Conservation (phyloP, 169 alveolate genomes). For the Toxoplasma gondii region DNA sequence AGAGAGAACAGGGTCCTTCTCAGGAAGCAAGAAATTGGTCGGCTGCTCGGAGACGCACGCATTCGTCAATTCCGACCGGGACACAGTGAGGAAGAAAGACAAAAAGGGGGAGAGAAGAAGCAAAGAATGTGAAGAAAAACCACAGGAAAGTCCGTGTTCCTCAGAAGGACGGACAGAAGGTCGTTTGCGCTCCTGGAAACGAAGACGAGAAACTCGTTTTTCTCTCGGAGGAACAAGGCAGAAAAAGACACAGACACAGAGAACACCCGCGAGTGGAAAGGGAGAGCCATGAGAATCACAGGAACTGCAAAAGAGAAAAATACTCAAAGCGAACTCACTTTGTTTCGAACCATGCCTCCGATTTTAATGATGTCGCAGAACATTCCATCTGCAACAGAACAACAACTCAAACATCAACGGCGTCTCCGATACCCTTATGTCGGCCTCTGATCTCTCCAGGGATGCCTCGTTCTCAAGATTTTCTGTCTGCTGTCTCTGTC, state of each 20-base stretch:
- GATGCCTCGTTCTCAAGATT: background rate
- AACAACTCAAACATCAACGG: background rate
- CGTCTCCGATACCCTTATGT: background rate
- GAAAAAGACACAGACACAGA: background rate
- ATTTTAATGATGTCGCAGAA: slow-evolving; percentile 97
- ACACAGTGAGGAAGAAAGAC: background rate
- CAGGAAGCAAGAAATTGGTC: no score
- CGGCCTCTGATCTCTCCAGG: background rate
- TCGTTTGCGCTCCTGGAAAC: no score
- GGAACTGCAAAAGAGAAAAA: background rate
- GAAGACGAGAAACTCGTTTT: no score
- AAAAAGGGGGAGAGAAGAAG: background rate
- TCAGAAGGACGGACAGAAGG: no score
- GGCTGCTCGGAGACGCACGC: no score
- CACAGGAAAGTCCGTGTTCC: background rate
- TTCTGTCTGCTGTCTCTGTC: background rate
- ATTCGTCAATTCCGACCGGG: background rate
- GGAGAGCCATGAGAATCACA: background rate
- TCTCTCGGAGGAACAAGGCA: no score
- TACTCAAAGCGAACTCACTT: slow-evolving; percentile 41
- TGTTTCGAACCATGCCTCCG: slow-evolving; percentile 93
- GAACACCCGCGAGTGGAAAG: background rate
- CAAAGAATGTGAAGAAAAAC: background rate
- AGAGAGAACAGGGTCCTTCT: background rate
- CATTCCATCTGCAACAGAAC: slow-evolving; percentile 75